Base-by-base conservation (phyloP, 805 yeast genomes). In the Pichia kluyveri region DNA sequence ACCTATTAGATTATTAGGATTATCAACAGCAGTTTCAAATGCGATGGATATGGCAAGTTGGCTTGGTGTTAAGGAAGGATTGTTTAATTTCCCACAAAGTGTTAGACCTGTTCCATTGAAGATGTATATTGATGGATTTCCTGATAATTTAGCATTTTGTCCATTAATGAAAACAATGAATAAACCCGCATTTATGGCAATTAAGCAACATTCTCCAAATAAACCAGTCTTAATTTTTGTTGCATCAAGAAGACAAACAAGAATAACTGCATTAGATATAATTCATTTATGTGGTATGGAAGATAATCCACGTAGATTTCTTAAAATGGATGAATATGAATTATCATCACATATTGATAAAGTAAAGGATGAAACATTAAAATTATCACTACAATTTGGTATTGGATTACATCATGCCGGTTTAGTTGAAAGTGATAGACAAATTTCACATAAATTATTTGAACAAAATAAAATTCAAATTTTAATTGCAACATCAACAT, bases 111-210 rank as follows among this genome's bases (percentile, higher is more conserved):
- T 86, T 43, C 95, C 95, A 2, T 68, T 86, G 49, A 84, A 86
- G 57, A 86, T 86, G 91, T 86, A 82, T 56, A 86, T 86, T 53
- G 95, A 86, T 60, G 95, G 95, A 0, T 86, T 82, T 57, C 90
- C 89, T 1, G 93, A 85, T 54, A 82, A 83, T 53, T 71, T 83
- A 51, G 89, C 88, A 1, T 85, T 86, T 59, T 81, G 89, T 56
- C 88, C 91, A 1, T 69, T 86, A 58, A 86, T 86, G 96, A 86
- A 80, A 69, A 85, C 80, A 23, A 86, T 79, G 93, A 88, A 82
- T 71, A 88, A 75, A 58, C 96, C 97, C 1, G 91, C 95, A 0
- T 89, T 85, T 59, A 78, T 83, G 83, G 96, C 96, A 0, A 89
- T 89, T 53, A 86, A 88, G 60, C 88, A 86, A 53, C 96, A 90